Conservation (phyloP, 108 stramenopile species). For the Nitzschia inconspicua region DNA sequence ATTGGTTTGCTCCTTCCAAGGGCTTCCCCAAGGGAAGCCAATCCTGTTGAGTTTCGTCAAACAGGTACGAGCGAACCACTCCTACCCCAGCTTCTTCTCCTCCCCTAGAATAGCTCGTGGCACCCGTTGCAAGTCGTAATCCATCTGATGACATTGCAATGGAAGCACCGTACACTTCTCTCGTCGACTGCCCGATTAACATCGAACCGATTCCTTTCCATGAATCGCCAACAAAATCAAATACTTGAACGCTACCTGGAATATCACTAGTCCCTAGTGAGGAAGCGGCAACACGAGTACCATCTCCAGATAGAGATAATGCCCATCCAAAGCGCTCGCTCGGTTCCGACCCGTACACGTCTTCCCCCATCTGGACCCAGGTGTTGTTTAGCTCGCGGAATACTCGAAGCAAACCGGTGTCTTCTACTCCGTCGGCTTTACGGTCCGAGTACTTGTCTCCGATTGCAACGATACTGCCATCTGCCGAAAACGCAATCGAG, state of each 20-base stretch:
- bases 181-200: neutral
- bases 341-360: constrained; percentile 10
- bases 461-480: constrained; percentile 38
- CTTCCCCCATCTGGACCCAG: constrained; percentile 34
- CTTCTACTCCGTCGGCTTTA: neutral
- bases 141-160: constrained; percentile 28
- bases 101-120: constrained; percentile 6
- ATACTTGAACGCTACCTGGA: constrained; percentile 32
- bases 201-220: constrained; percentile 19
- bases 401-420: constrained; percentile 25
- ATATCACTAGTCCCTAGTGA: constrained; percentile 9
- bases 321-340: constrained; percentile 36
- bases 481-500: constrained; percentile 30
- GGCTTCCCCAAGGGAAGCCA: constrained; percentile 25
- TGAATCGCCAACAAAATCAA: constrained; percentile 10
- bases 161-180: constrained; percentile 27
- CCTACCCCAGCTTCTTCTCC: constrained; percentile 24
- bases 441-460: constrained; percentile 21
- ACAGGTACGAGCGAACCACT: constrained; percentile 16
- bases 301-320: constrained; percentile 33
- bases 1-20: constrained; percentile 16
- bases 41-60: neutral
- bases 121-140: constrained; percentile 25
- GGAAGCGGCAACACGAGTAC: constrained; percentile 30
- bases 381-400: constrained; percentile 4